Evolutionary conservation across 179 eudicot genomes (phyloP).

Genomic region (Drosera spatulata): DNA sequence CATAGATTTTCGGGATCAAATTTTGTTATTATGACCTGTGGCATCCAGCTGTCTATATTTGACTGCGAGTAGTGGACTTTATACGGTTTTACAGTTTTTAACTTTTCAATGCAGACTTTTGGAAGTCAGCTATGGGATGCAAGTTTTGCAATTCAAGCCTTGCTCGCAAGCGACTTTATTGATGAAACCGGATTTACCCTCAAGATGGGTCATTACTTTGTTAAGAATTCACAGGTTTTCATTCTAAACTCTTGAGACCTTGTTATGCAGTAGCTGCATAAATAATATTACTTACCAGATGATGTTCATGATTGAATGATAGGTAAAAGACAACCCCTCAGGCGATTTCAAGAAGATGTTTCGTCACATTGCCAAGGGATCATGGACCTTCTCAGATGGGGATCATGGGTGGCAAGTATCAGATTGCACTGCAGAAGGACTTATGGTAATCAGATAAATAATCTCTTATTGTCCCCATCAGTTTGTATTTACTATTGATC

Average conservation of each 20-base stretch:
- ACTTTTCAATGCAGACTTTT: conserved; percentile 32
- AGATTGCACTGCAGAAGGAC: conserved; percentile 58
- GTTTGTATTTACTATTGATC: neutral
- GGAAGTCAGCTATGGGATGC: conserved; percentile 70
- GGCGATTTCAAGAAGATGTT: conserved; percentile 43
- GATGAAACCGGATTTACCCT: conserved; percentile 33
- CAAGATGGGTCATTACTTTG: conserved; percentile 26
- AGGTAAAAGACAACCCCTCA: conserved; percentile 42
- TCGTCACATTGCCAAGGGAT: conserved; percentile 48
- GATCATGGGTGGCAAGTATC: conserved; percentile 72
- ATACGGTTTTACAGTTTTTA: no score
- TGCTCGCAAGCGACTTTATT: conserved; percentile 28
- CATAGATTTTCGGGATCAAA: no score
- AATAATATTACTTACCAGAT: neutral
- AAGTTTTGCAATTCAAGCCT: conserved; percentile 46
- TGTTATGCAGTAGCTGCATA: neutral
- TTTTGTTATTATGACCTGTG: no score
- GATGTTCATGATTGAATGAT: neutral
- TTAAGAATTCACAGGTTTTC: conserved; percentile 41
- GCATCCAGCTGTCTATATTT: no score
- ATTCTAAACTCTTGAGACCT: neutral
- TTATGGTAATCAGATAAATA: conserved; percentile 21
- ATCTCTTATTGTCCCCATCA: neutral
- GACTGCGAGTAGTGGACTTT: no score
- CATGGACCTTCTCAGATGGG: conserved; percentile 57